These are phyloP conservation scores for Flueggea neowawraea DNA, from an alignment of 441 rosid species.

Conservation along the genomic window DNA sequence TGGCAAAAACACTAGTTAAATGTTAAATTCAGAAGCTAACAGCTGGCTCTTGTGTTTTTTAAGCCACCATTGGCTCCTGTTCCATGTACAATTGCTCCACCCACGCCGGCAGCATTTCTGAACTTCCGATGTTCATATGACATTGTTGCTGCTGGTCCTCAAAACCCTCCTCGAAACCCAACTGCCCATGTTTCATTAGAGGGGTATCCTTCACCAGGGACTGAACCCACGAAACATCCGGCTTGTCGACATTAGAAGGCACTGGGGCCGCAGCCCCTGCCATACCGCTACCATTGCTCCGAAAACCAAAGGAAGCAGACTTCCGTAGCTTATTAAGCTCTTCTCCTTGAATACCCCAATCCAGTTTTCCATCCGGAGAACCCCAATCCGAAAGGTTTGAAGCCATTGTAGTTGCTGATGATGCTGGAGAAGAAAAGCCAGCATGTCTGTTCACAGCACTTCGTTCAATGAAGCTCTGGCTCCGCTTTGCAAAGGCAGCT, in stretches of 20 bases:
- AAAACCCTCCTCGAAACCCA: conserved; percentile 29
- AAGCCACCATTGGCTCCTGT: conserved; percentile 80
- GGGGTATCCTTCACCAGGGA: conserved; percentile 69
- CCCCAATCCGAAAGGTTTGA: conserved; percentile 64
- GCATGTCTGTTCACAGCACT: conserved; percentile 36
- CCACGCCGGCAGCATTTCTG: conserved; percentile 51
- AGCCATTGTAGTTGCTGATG: conserved; percentile 28
- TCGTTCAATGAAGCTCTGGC: conserved; percentile 84
- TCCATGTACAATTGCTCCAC: conserved; percentile 78
- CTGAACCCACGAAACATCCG: conserved; percentile 86
- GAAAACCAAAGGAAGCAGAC: conserved; percentile 61
- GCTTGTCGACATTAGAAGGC: conserved; percentile 41
- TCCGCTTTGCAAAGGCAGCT: conserved; percentile 62
- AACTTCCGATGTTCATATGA: conserved; percentile 27
- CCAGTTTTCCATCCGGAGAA: conserved; percentile 74
- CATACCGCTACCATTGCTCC: conserved; percentile 30
- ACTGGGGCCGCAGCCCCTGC: conserved; percentile 14
- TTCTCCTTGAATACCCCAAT: conserved; percentile 77
- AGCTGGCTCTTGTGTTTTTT: conserved; percentile 14
- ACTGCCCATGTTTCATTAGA: conserved; percentile 14
- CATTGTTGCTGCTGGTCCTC: conserved; percentile 41
- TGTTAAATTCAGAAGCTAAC: conserved; percentile 26
- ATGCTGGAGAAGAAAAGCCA: conserved; percentile 32
- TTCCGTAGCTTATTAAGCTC: conserved; percentile 74
- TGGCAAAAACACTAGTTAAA: conserved; percentile 34